These are phyloP conservation scores for Cyphellophora attinorum DNA, from an alignment of 2,329 filamentous ascomycete species.

Conservation along the genomic window DNA sequence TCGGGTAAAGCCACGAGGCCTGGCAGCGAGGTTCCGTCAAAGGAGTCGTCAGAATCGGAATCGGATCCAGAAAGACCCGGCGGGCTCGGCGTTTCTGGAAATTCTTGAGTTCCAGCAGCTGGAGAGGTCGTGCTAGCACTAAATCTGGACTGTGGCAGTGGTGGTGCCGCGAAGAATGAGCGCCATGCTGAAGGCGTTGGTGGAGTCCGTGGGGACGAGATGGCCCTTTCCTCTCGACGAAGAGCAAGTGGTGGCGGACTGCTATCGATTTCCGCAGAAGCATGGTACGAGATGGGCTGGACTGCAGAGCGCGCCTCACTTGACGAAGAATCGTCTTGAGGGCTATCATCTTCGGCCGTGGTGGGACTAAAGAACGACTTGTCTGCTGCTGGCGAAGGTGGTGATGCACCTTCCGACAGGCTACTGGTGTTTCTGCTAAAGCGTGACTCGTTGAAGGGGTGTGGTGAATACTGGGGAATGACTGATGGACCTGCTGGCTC, in stretches of 20 bases:
- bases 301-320: background rate
- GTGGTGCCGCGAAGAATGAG: background rate
- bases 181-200: background rate
- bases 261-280: background rate
- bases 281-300: background rate
- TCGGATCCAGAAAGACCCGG: no score
- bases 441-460: background rate
- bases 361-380: background rate
- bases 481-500: no score
- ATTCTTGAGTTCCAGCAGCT: no score
- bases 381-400: no score
- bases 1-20: no score
- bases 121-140: background rate
- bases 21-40: no score
- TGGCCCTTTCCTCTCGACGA: background rate
- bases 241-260: background rate
- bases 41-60: no score
- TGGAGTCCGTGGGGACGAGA: background rate
- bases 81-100: no score
- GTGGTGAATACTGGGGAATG: no score
- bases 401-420: background rate
- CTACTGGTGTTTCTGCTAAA: conserved; percentile 1
- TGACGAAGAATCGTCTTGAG: background rate
- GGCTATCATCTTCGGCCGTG: no score
- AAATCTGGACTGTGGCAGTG: background rate